A percentile compares a stretch with the other conserved stretches of the same genome.
phyloP scores from a whole-genome alignment of 345 rosid genomes.

The Euclidium syriacum region DNA sequence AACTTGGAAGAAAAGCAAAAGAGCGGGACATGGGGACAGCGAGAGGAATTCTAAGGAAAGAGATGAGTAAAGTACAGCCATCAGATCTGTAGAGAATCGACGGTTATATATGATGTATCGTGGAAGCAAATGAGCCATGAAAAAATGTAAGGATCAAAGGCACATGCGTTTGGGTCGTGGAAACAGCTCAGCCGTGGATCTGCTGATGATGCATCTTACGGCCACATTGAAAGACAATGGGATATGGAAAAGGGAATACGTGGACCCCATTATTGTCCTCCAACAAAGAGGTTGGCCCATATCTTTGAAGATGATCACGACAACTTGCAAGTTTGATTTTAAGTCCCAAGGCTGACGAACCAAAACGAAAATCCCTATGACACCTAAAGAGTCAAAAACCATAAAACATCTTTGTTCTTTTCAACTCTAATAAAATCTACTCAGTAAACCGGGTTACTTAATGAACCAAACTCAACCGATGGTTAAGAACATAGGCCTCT shows the following conservation, averaged over 20 bases:
- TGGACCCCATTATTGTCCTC: slow-evolving; percentile 1
- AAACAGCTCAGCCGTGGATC: slow-evolving; percentile 6
- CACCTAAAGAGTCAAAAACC: no score
- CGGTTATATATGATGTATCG: slow-evolving; percentile 19
- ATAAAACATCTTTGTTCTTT: no score
- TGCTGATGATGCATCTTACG: slow-evolving; percentile 21
- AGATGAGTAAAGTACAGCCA: slow-evolving; percentile 15
- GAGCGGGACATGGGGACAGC: slow-evolving; percentile 40
- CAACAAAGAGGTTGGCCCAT: background rate
- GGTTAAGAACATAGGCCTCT: no score
- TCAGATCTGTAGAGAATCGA: slow-evolving; percentile 32
- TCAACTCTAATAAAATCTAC: no score
- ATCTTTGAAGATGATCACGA: background rate
- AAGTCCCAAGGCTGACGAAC: background rate
- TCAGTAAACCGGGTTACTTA: no score
- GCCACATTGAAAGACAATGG: background rate
- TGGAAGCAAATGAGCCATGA: slow-evolving; percentile 44
- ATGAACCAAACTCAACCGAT: no score
- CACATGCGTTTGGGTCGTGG: slow-evolving; percentile 33
- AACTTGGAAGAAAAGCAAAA: slow-evolving; percentile 17
- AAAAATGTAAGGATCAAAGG: slow-evolving; percentile 35
- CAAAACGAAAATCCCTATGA: background rate
- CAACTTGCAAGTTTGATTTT: background rate
- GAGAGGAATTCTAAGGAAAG: background rate
- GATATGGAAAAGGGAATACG: background rate